phyloP scores from a whole-genome alignment of 1,284 basidiomycete genomes.

The Irpex sp. region DNA sequence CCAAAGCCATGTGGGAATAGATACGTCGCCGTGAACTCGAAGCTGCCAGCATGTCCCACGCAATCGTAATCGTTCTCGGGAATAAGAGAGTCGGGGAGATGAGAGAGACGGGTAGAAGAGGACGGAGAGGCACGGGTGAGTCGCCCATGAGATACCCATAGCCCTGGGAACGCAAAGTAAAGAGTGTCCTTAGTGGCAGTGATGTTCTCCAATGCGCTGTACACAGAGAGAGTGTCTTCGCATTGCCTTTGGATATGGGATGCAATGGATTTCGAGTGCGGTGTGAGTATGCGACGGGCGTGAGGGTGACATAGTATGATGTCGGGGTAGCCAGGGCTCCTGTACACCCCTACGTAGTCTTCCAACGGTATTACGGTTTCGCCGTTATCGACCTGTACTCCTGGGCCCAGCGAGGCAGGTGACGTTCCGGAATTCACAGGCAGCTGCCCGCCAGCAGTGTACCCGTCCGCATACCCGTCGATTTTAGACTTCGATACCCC shows the following conservation, averaged over 20 bases:
- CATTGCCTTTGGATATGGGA: conserved; percentile 10
- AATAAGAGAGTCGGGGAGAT: no score
- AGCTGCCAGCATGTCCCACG: conserved; percentile 2
- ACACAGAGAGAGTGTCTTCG: conserved; percentile 13
- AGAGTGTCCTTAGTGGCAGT: conserved; percentile 4
- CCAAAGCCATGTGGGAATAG: conserved; percentile 24
- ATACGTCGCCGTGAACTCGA: conserved; percentile 11
- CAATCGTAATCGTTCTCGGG: no score
- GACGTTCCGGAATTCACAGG: not conserved
- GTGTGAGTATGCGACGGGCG: no score
- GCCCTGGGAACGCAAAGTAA: conserved; percentile 11
- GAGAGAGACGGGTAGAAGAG: no score
- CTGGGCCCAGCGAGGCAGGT: not conserved
- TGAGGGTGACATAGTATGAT: conserved; percentile 15
- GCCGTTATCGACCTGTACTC: not conserved
- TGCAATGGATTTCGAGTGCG: no score
- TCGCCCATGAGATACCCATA: conserved; percentile 19
- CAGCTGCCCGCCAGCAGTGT: no score
- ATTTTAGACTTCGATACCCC: no score
- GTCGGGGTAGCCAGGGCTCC: conserved; percentile 17
- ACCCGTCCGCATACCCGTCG: no score
- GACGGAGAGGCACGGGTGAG: conserved; percentile 6
- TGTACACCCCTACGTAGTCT: conserved; percentile 18
- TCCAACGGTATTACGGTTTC: conserved; percentile 5
- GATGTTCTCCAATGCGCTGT: conserved; percentile 11